Evolutionary conservation across 2,329 filamentous ascomycete species (phyloP), one percentile per base, ranked within the genome.

Genomic region (Botrytis aclada): DNA sequence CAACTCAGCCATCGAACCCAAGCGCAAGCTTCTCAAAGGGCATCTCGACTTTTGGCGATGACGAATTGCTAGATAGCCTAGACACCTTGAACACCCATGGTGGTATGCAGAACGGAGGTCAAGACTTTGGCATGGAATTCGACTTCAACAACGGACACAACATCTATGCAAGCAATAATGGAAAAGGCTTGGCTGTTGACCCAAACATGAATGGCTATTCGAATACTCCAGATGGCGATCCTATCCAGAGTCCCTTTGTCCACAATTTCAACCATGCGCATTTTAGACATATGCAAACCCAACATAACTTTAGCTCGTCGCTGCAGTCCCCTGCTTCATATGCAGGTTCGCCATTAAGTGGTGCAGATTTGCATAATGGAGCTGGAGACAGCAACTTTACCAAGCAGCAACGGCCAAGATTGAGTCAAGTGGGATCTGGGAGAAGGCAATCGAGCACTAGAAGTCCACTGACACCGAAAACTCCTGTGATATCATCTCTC

Each of bases 181-280:
- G 84, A 69, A 86, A 85, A 74, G 80, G 84, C 73, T 82, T 92
- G 54, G 87, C 89, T 74, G 88, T 91, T 78, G 90, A 93, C 76
- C 88, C 86, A 34, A 80, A 87, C 65, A 90, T 94, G 80, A 92
- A 92, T 79, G 89, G 93, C 75, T 98, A 92, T 82, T 97, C 95
- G 32, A 93, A 93, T 81, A 97, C 95, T 2, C 95, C 95, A 5
- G 95, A 98, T 74, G 94, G 94, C 70, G 92, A 94, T 70, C 94
- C 95, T 9, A 95, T 97, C 74, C 93, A 97, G 80, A 98, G 94
- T 79, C 95, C 95, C 0, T 98, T 94, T 79, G 88, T 93, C 60
- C 89, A 92, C 77, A 90, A 88, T 80, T 96, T 95, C 84, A 92
- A 90, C 82, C 92, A 92, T 79, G 86, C 87, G 51, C 92, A 94